Percentiles rank a stretch among this genome's conserved stretches.
Conservation (phyloP, 2,329 filamentous ascomycete species). For the Fusarium foetens region DNA sequence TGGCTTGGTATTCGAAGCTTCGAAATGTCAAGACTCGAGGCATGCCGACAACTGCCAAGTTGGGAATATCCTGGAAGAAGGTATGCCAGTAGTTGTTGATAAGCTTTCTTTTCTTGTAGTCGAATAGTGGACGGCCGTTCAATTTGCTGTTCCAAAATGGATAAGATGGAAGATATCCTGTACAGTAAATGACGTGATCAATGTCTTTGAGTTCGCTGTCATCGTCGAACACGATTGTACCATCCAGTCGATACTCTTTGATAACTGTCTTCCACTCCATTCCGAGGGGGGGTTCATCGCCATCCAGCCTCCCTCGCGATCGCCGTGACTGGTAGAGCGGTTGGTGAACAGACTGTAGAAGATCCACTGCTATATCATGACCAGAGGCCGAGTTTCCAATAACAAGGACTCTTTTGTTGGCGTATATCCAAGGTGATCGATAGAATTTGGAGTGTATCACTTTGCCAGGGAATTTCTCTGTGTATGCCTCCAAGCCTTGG, state of each 20-base stretch:
- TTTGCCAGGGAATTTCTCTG: constrained; percentile 51
- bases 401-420: constrained; percentile 50
- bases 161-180: constrained; percentile 56
- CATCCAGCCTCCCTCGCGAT: constrained; percentile 62
- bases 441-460: constrained; percentile 60
- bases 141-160: constrained; percentile 59
- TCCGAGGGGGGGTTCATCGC: constrained; percentile 56
- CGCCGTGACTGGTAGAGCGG: constrained; percentile 65
- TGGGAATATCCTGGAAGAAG: constrained; percentile 59
- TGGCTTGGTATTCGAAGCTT: constrained; percentile 66
- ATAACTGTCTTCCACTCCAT: constrained; percentile 66
- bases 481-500: constrained; percentile 55
- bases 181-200: constrained; percentile 56
- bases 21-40: constrained; percentile 63
- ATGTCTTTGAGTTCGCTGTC: constrained; percentile 49
- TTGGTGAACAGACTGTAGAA: constrained; percentile 49
- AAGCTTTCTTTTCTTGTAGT: constrained; percentile 59
- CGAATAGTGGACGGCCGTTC: constrained; percentile 60
- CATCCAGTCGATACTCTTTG: constrained; percentile 53
- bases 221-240: constrained; percentile 57
- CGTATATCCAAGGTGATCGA: constrained; percentile 51
- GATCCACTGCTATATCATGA: constrained; percentile 52
- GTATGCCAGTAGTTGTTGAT: constrained; percentile 62
- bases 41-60: constrained; percentile 62
- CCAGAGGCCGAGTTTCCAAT: constrained; percentile 59